phyloP scores from a whole-genome alignment of 257 asterid genomes.

The Cruciata laevipes region DNA sequence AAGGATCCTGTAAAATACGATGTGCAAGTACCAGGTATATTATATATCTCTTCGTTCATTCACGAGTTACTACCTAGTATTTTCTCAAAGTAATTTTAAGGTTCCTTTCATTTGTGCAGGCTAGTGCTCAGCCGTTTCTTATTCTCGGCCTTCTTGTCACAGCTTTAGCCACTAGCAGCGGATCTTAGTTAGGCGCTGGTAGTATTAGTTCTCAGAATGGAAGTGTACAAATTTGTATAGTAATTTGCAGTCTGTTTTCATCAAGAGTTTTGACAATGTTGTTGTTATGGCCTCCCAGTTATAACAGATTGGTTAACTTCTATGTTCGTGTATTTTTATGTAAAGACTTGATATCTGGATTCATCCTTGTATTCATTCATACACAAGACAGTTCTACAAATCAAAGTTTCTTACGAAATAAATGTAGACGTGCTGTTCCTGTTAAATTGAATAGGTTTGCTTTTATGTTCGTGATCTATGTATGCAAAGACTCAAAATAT shows the following conservation, averaged over 20 bases:
- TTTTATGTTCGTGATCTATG: too few relatives aligned
- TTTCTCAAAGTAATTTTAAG: neutral
- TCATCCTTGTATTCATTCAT: too few relatives aligned
- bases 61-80: neutral
- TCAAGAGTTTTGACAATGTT: neutral
- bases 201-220: neutral
- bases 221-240: neutral
- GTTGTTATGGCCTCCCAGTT: neutral
- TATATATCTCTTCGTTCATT: conserved; percentile 6
- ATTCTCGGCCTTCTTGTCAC: conserved; percentile 81
- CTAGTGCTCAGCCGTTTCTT: conserved; percentile 96
- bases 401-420: too few relatives aligned
- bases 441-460: too few relatives aligned
- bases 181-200: conserved; percentile 10
- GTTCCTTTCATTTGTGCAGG: conserved; percentile 39
- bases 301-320: neutral
- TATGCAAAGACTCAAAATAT: too few relatives aligned
- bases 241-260: neutral
- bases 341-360: too few relatives aligned
- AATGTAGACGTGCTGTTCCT: neutral
- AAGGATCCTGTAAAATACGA: conserved; percentile 44
- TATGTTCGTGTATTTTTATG: neutral
- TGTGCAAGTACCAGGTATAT: conserved; percentile 80
- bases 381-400: too few relatives aligned
- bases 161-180: conserved; percentile 84